Base-by-base conservation (phyloP, 2,329 filamentous ascomycete species). In the Claviceps quebecensis region DNA sequence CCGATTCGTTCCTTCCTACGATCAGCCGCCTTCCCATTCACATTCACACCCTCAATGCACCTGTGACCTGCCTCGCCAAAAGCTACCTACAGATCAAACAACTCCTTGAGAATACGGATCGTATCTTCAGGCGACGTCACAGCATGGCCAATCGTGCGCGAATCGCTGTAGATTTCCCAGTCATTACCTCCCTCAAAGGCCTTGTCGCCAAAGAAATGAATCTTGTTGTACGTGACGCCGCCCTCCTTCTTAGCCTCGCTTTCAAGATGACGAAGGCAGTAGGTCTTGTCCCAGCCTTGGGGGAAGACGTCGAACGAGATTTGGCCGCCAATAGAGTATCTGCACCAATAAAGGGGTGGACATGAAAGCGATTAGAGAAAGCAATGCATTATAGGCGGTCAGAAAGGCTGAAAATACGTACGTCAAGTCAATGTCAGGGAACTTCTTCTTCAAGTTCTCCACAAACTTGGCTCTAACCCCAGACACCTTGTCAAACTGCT, bases 151-250 rank as follows among this genome's bases (percentile, higher is more conserved):
- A 85, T 82, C 38, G 87, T 94, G 63, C 91, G 77, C 51, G 77
- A 64, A 66, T 97, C 91, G 58, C 72, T 75, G 69, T 84, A 97
- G 65, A 98, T 96, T 74, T 97, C 91, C 66, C 83, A 91, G 70
- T 98, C 93, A 68, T 97, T 98, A 55, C 93, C 93, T 56, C 93
- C 91, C 67, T 83, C 70, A 65, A 81, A 83, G 26, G 87, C 87
- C 83, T 97, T 98, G 77, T 98, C 93, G 58, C 93, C 93, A 63
- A 97, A 98, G 78, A 97, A 97, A 75, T 97, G 93, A 60, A 97
- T 85, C 45, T 80, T 91, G 59, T 81, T 87, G 75, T 91, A 97
- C 23, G 82, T 72, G 56, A 94, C 73, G 56, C 84, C 83, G 62
- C 80, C 83, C 41, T 77, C 74, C 66, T 77, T 75, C 71, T 77